These are phyloP conservation scores for Iodosphaeria phyllophila DNA, from an alignment of 2,329 filamentous ascomycete species.

Conservation along the genomic window DNA sequence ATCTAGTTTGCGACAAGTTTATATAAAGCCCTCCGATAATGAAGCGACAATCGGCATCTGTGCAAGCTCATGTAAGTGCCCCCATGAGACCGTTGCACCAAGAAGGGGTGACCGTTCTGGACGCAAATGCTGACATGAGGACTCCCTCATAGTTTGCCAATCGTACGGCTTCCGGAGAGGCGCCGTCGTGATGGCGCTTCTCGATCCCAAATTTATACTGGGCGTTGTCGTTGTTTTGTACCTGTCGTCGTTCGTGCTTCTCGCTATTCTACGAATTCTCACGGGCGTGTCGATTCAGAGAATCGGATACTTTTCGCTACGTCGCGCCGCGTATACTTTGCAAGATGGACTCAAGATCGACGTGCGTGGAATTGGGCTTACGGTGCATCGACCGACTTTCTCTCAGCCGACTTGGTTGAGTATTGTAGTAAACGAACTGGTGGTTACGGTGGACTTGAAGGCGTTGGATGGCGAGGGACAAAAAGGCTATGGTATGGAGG, in stretches of 20 bases:
- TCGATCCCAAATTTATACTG: conserved; percentile 66
- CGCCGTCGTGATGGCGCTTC: conserved; percentile 36
- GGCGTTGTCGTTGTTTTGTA: conserved; percentile 75
- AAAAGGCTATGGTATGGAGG: conserved; percentile 11
- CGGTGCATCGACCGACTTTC: conserved; percentile 85
- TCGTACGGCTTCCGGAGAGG: too few relatives aligned
- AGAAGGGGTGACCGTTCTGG: too few relatives aligned
- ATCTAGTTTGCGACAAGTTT: too few relatives aligned
- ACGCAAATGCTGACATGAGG: conserved; percentile 1
- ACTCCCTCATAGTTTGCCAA: conserved; percentile 5
- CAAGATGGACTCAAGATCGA: conserved; percentile 80
- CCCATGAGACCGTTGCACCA: too few relatives aligned
- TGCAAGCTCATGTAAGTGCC: too few relatives aligned
- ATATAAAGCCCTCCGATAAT: too few relatives aligned
- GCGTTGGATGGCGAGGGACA: conserved; percentile 38
- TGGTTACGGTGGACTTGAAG: conserved; percentile 62
- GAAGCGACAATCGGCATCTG: too few relatives aligned
- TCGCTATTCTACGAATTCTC: conserved; percentile 78
- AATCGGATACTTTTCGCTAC: conserved; percentile 79
- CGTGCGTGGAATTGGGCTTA: conserved; percentile 72
- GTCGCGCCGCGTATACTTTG: conserved; percentile 77
- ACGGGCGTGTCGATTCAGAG: conserved; percentile 93
- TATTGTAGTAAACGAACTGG: conserved; percentile 70
- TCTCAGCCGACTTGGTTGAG: conserved; percentile 95
- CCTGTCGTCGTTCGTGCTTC: conserved; percentile 78